Evolutionary conservation across 129 eudicot genomes (phyloP).

Genomic region (sunflower (Helianthus annuus)): HanXRQr2.0-SUNRISE NC_035435.2:138656656-138657155

Average conservation of each 20-base stretch:
- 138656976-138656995: not conserved
- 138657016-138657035: slow-evolving; percentile 45
- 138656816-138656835: not conserved
- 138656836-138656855: not conserved
- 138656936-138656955: not conserved
- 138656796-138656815: not conserved
- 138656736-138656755: slow-evolving; percentile 71
- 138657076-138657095: slow-evolving; percentile 81
- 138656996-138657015: slow-evolving; percentile 3
- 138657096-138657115: slow-evolving; percentile 49
- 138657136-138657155: not conserved
- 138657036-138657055: slow-evolving; percentile 71
- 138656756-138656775: not conserved
- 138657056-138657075: slow-evolving; percentile 91
- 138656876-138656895: not conserved
- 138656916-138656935: not conserved
- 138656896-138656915: not conserved
- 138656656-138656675: slow-evolving; percentile 48
- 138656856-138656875: not conserved
- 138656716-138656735: slow-evolving; percentile 79
- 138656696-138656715: slow-evolving; percentile 80
- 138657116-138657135: slow-evolving; percentile 70
- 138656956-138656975: not conserved
- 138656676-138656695: slow-evolving; percentile 97
- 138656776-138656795: not conserved